A percentile compares a stretch with the other conserved stretches of the same genome.
Evolutionary conservation across 371 early-diverging fungal species (phyloP).

Genomic region (Mucor racemosus): DNA sequence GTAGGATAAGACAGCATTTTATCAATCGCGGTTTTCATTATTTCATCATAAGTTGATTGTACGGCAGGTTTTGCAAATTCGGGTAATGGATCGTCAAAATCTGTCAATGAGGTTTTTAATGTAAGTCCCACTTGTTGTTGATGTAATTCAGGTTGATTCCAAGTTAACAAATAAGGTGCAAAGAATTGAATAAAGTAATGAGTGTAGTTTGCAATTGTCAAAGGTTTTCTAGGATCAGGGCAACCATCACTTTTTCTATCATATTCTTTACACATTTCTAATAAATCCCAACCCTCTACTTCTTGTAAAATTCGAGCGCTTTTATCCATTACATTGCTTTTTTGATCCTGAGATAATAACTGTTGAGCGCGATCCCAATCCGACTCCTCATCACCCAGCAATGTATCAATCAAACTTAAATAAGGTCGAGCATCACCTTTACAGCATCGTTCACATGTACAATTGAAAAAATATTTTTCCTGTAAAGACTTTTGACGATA

Average conservation of each 20-base stretch:
- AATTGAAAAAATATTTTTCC: conserved; percentile 78
- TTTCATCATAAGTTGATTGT: conserved; percentile 32
- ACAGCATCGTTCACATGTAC: conserved; percentile 73
- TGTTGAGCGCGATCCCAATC: conserved; percentile 45
- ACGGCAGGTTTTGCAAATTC: conserved; percentile 32
- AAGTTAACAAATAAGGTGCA: conserved; percentile 41
- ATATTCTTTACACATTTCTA: conserved; percentile 30
- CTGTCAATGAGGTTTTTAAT: conserved; percentile 16
- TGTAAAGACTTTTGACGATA: conserved; percentile 59
- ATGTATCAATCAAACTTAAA: conserved; percentile 38
- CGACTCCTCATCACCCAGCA: conserved; percentile 42
- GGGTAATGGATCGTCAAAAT: conserved; percentile 44
- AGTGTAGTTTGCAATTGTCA: conserved; percentile 31
- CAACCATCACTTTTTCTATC: conserved; percentile 33
- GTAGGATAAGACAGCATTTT: conserved; percentile 28
- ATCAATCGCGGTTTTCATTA: conserved; percentile 27
- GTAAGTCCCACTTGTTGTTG: conserved; percentile 9
- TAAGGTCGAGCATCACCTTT: conserved; percentile 7
- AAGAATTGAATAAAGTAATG: conserved; percentile 38
- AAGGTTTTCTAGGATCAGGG: conserved; percentile 28
- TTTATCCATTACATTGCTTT: conserved; percentile 4
- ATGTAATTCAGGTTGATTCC: conserved; percentile 30
- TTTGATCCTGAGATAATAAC: conserved; percentile 18
- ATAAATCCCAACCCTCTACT: conserved; percentile 42
- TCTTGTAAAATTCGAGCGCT: conserved; percentile 16